Evolutionary conservation across 116 monocot genomes (phyloP), one percentile per base, ranked within the genome.

Genomic region (Iris pallida): DNA sequence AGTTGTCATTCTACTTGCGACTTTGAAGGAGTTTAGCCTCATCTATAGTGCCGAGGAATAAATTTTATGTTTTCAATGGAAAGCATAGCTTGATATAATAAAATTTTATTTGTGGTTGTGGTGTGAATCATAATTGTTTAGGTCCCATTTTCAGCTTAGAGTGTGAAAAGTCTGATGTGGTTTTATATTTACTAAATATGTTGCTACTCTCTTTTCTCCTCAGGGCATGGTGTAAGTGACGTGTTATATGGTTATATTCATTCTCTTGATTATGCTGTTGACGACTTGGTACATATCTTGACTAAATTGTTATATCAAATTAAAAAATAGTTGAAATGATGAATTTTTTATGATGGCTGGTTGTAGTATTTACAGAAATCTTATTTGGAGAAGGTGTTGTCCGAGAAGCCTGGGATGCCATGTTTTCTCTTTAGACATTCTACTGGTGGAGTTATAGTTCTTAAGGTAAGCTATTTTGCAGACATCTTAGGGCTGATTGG

Each of bases 191-290:
- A 61, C 1, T 60, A 30, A 30, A 30, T 30, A 3, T 30, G 0
- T 20, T 56, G 18, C 43, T 47, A 16, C 18, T 5, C 13, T 19
- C 57, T 71, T 44, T 66, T 57, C n/a, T 51, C 63, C 42, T 40
- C 75, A 96, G 96, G 96, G 20, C 96, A 89, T 72, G 96, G 96
- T 43, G 96, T 92, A 75, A 96, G 96, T 77, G 96, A 89, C 77
- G 82, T 79, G 14, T 65, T 96, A 55, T 92, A 96, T 79, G 96
- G 96, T 30, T 96, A 96, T 73, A 92, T 96, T 66, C 92, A 85
- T 63, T 91, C 91, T 4, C 89, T 96, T 71, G 92, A 96, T 74
- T 82, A 80, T 83, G 96, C 92, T 65, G 86, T 92, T 45, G 70
- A 43, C 66, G 96, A 96, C 55, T 62, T 87, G 87, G 96, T 96